Evolutionary conservation across 2,329 filamentous ascomycete genomes (phyloP).

Genomic region (Gyromitra esculenta): DNA sequence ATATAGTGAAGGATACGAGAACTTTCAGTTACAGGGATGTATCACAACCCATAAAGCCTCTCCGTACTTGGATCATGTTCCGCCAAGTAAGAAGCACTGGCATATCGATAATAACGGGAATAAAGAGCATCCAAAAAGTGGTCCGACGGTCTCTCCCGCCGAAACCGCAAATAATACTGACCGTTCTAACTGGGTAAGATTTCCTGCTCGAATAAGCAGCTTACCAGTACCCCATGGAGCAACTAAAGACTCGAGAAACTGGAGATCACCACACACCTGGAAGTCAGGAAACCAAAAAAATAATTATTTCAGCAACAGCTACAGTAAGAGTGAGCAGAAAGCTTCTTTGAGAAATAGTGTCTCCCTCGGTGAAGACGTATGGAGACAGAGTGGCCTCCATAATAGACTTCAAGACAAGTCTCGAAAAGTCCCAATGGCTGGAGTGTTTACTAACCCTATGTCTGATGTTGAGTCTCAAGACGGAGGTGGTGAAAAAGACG

Average conservation of each 20-base stretch:
- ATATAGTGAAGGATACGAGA: slow-evolving; percentile 11
- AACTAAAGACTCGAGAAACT: slow-evolving; percentile 16
- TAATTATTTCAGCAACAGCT: slow-evolving; percentile 10
- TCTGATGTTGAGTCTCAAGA: slow-evolving; percentile 1
- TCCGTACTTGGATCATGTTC: background rate
- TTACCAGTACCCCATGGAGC: slow-evolving; percentile 7
- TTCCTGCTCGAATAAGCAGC: slow-evolving; percentile 31
- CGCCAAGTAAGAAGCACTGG: background rate
- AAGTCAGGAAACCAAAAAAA: slow-evolving; percentile 6
- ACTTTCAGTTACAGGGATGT: slow-evolving; percentile 2
- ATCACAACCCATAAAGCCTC: background rate
- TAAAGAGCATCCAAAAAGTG: background rate
- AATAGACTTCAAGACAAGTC: background rate
- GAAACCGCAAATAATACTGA: background rate
- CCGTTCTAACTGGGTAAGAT: slow-evolving; percentile 9
- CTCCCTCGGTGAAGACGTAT: slow-evolving; percentile 45
- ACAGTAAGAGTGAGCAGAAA: slow-evolving; percentile 15
- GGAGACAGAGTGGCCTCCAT: slow-evolving; percentile 22
- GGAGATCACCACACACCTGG: slow-evolving; percentile 18
- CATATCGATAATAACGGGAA: background rate
- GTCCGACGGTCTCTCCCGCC: background rate
- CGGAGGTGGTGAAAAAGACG: background rate
- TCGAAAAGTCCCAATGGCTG: slow-evolving; percentile 1
- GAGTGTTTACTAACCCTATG: background rate
- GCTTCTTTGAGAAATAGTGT: slow-evolving; percentile 34